phyloP scores from a whole-genome alignment of 2,329 filamentous ascomycete species.

The Penicillium sp. region DNA sequence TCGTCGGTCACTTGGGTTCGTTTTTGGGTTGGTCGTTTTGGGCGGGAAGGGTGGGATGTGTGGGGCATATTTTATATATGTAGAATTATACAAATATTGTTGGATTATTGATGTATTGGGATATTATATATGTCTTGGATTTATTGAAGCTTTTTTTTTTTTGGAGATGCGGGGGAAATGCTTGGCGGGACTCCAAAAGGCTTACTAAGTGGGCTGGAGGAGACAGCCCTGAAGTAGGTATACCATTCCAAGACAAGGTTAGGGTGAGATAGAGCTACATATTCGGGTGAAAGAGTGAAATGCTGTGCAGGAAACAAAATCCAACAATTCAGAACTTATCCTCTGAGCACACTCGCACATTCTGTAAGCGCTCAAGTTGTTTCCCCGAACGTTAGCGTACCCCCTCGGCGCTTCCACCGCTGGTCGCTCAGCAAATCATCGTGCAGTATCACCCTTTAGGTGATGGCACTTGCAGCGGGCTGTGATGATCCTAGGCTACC shows the following conservation, averaged over 20 bases:
- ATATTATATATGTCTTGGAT: neutral
- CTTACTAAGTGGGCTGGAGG: neutral
- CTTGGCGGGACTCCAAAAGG: slow-evolving; percentile 1
- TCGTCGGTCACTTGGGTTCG: slow-evolving; percentile 40
- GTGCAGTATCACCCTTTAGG: slow-evolving; percentile 11
- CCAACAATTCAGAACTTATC: neutral
- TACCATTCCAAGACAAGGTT: neutral
- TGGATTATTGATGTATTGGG: no score
- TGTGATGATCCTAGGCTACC: slow-evolving; percentile 24
- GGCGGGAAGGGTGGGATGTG: slow-evolving; percentile 32
- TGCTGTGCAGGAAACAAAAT: neutral
- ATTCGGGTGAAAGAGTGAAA: neutral
- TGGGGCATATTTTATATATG: slow-evolving; percentile 34
- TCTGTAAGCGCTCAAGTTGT: slow-evolving; percentile 29
- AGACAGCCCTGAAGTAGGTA: no score
- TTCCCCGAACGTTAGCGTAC: slow-evolving; percentile 25
- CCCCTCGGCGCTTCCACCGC: slow-evolving; percentile 33
- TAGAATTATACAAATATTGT: neutral
- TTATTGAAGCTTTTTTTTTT: slow-evolving; percentile 8
- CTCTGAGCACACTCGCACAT: neutral
- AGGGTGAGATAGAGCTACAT: neutral
- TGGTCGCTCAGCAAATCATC: slow-evolving; percentile 29
- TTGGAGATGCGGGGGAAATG: slow-evolving; percentile 10
- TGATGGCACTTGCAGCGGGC: slow-evolving; percentile 38
- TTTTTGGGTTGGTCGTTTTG: slow-evolving; percentile 32